phyloP scores from a whole-genome alignment of 2,329 filamentous ascomycete genomes.

The Hypoxylon sp. region DNA sequence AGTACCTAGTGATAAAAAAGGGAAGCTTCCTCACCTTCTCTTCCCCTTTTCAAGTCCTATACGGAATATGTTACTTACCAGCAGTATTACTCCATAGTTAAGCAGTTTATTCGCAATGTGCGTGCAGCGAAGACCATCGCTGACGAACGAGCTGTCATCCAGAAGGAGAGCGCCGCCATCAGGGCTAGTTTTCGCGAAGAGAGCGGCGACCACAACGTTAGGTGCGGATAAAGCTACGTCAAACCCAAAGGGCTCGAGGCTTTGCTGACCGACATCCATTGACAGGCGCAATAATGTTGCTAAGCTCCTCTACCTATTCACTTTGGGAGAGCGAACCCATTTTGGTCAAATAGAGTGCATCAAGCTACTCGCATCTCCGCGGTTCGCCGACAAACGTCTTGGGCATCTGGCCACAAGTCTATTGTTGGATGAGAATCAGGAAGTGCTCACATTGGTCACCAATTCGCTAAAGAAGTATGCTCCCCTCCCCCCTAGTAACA shows the following conservation, averaged over 20 bases:
- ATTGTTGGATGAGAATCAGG: slow-evolving; percentile 96
- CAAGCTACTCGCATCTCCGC: slow-evolving; percentile 95
- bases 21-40: background rate
- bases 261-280: slow-evolving; percentile 38
- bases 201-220: slow-evolving; percentile 89
- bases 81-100: slow-evolving; percentile 73
- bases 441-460: slow-evolving; percentile 95
- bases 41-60: background rate
- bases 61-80: background rate
- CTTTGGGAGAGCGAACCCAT: slow-evolving; percentile 95
- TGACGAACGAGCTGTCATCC: slow-evolving; percentile 97
- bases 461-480: slow-evolving; percentile 96
- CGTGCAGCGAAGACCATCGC: slow-evolving; percentile 98
- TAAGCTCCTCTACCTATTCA: slow-evolving; percentile 98
- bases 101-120: slow-evolving; percentile 99
- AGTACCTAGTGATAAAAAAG: slow-evolving; percentile 27
- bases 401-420: slow-evolving; percentile 97
- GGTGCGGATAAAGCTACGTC: slow-evolving; percentile 68
- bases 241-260: slow-evolving; percentile 25
- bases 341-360: slow-evolving; percentile 99
- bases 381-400: slow-evolving; percentile 96
- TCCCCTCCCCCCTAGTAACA: background rate
- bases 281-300: slow-evolving; percentile 97
- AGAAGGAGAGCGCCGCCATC: slow-evolving; percentile 98
- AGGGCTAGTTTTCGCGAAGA: slow-evolving; percentile 98